Conservation (phyloP, 2,329 filamentous ascomycete species). For the Ilyonectria destructans region DNA sequence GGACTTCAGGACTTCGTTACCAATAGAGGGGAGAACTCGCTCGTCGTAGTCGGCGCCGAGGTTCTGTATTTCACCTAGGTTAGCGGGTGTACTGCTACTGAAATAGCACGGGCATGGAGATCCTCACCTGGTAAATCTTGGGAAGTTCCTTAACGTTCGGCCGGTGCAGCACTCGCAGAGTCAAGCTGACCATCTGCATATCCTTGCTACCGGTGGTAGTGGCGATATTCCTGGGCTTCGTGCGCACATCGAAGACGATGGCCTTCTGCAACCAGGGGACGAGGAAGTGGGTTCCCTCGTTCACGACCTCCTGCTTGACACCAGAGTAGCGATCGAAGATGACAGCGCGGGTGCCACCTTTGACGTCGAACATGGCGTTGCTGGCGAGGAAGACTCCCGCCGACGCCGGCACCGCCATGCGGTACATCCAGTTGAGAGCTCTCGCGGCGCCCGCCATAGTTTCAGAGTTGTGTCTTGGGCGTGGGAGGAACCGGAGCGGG, state of each 20-base stretch:
- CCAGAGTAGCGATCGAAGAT: slow-evolving; percentile 96
- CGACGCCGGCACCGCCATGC: slow-evolving; percentile 81
- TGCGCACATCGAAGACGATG: slow-evolving; percentile 97
- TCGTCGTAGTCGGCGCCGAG: slow-evolving; percentile 99
- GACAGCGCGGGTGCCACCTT: slow-evolving; percentile 93
- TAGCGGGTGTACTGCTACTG: slow-evolving; percentile 18
- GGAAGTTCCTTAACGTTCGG: slow-evolving; percentile 94
- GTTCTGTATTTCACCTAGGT: slow-evolving; percentile 71
- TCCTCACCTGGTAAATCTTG: slow-evolving; percentile 94
- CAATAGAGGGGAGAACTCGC: slow-evolving; percentile 97
- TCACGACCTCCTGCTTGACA: slow-evolving; percentile 93
- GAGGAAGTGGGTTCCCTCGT: slow-evolving; percentile 97
- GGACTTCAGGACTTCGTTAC: slow-evolving; percentile 98
- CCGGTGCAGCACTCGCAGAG: slow-evolving; percentile 92
- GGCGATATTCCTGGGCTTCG: slow-evolving; percentile 96
- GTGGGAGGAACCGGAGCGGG: slow-evolving; percentile 17
- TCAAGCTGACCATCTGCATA: slow-evolving; percentile 99
- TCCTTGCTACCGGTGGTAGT: slow-evolving; percentile 99
- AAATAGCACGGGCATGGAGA: background rate
- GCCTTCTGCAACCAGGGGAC: slow-evolving; percentile 96
- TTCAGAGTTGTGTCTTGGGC: slow-evolving; percentile 8
- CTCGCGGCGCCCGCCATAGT: slow-evolving; percentile 72
- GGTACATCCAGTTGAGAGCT: slow-evolving; percentile 75
- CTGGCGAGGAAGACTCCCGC: slow-evolving; percentile 79
- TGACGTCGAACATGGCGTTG: slow-evolving; percentile 95